Percentiles rank a stretch among this genome's conserved stretches.
These are phyloP conservation scores for Leccinum pseudoinsigne DNA, from an alignment of 1,284 basidiomycete species.

Conservation along the genomic window DNA sequence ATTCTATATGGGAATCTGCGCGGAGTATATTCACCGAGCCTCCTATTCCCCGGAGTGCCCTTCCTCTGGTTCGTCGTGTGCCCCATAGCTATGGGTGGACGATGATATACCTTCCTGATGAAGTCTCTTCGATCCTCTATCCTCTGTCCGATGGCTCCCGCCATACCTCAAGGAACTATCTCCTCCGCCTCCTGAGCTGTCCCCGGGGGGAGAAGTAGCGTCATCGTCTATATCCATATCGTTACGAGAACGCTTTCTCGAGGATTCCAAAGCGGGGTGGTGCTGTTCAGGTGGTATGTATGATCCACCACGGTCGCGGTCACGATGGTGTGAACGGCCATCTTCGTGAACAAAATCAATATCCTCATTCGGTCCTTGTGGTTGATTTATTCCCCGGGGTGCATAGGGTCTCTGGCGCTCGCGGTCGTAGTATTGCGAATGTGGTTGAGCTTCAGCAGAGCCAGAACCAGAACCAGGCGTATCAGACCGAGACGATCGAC, in stretches of 20 bases:
- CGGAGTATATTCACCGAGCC: slow-evolving; percentile 25
- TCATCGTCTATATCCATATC: slow-evolving; percentile 62
- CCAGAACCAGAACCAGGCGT: slow-evolving; percentile 52
- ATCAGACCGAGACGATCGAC: slow-evolving; percentile 49
- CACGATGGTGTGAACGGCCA: slow-evolving; percentile 39
- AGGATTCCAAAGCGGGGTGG: slow-evolving; percentile 31
- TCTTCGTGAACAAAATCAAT: slow-evolving; percentile 52
- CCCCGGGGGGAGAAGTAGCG: slow-evolving; percentile 38
- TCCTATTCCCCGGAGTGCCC: slow-evolving; percentile 35
- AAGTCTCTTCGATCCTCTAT: slow-evolving; percentile 57
- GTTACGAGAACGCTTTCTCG: slow-evolving; percentile 56
- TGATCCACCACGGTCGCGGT: slow-evolving; percentile 33
- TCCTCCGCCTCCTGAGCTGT: slow-evolving; percentile 35
- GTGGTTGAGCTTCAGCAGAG: slow-evolving; percentile 44
- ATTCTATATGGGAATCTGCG: slow-evolving; percentile 33
- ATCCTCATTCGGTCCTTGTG: slow-evolving; percentile 40
- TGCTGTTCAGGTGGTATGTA: slow-evolving; percentile 34
- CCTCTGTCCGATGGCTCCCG: slow-evolving; percentile 37
- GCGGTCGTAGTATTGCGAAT: slow-evolving; percentile 46
- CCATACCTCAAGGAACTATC: slow-evolving; percentile 31
- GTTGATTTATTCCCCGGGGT: slow-evolving; percentile 40
- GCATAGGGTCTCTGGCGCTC: slow-evolving; percentile 47
- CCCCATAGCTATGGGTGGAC: slow-evolving; percentile 39
- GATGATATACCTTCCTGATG: slow-evolving; percentile 44
- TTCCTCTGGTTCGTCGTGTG: slow-evolving; percentile 46